Evolutionary conservation across 345 rosid species (phyloP).

Genomic region (Gossypium anomalum): DNA sequence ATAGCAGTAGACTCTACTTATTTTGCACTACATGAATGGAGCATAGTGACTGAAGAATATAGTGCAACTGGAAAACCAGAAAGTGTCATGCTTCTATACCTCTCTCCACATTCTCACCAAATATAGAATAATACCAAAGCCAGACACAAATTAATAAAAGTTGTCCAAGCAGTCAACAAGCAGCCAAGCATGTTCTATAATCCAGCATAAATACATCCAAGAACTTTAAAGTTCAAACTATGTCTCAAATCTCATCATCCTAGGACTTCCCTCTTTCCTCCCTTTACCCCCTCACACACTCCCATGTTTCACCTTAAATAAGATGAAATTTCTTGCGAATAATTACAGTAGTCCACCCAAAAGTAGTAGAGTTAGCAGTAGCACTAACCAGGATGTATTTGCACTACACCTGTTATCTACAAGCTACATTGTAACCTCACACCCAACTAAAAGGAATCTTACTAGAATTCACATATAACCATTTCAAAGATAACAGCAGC

Average conservation of each 20-base stretch:
- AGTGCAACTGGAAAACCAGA: not conserved
- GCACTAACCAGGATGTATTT: not conserved
- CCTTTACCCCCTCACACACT: no score
- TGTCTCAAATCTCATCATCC: not conserved
- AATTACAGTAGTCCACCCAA: not conserved
- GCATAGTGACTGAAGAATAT: not conserved
- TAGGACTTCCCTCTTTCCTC: not conserved
- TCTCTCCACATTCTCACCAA: not conserved
- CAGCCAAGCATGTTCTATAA: not conserved
- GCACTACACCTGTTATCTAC: not conserved
- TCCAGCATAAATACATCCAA: not conserved
- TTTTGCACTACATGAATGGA: not conserved
- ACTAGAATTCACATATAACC: not conserved
- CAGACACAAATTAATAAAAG: not conserved
- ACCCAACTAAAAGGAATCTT: not conserved
- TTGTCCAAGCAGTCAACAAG: no score
- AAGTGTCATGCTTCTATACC: not conserved
- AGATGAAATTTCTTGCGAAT: not conserved
- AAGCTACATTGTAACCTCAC: not conserved
- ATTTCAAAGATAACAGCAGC: not conserved
- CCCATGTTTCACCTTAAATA: not conserved
- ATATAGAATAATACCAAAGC: not conserved
- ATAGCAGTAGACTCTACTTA: not conserved
- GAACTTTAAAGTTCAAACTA: not conserved
- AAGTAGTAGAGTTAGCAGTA: not conserved